Evolutionary conservation across 805 yeast species (phyloP).

Genomic region (Candida ascalaphidarum): DNA sequence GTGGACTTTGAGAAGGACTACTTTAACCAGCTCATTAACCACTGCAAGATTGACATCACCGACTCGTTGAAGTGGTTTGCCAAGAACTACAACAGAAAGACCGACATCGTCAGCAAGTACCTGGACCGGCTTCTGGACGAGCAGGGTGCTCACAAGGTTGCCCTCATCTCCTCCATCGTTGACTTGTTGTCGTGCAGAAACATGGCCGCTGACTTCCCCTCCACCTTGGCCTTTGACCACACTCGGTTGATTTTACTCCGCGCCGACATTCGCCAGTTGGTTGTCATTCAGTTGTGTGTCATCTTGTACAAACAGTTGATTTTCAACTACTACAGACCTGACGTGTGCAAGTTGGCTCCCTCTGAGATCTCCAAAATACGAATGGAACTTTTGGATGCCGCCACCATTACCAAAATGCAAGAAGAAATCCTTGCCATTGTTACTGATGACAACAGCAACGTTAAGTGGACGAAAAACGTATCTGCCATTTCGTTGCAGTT

Average conservation of each 20-base stretch:
- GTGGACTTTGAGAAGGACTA: constrained; percentile 85
- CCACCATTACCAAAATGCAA: constrained; percentile 42
- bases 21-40: constrained; percentile 44
- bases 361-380: constrained; percentile 1
- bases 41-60: constrained; percentile 50
- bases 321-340: constrained; percentile 22
- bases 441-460: constrained; percentile 77
- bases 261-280: constrained; percentile 80
- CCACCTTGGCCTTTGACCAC: constrained; percentile 77
- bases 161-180: constrained; percentile 45
- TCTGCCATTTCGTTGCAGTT: constrained; percentile 64
- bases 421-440: constrained; percentile 71
- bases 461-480: constrained; percentile 84
- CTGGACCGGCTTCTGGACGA: constrained; percentile 7
- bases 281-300: constrained; percentile 68
- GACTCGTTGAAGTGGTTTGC: constrained; percentile 64
- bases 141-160: constrained; percentile 18
- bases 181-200: constrained; percentile 68
- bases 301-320: constrained; percentile 67
- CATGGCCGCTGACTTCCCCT: constrained; percentile 77
- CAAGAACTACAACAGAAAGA: constrained; percentile 19
- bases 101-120: constrained; percentile 3
- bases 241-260: constrained; percentile 68
- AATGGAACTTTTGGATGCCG: constrained; percentile 20
- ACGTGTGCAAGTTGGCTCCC: constrained; percentile 20